Conservation (phyloP, 176 grass and related monocot species). For the Metroxylon sagu region DNA sequence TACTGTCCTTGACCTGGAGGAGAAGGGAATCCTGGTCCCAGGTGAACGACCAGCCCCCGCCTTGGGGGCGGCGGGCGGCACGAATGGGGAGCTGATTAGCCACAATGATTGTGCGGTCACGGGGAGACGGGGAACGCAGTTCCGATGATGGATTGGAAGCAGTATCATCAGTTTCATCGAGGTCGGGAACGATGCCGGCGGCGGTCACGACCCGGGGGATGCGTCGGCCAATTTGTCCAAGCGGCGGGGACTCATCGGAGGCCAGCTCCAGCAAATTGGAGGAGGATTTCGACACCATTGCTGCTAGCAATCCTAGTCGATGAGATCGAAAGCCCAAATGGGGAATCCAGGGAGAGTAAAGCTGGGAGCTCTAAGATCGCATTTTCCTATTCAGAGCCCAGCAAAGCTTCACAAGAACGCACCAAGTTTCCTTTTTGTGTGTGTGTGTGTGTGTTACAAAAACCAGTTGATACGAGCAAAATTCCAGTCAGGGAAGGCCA, state of each 20-base stretch:
- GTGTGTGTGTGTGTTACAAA: too few relatives aligned
- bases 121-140: slow-evolving; percentile 32
- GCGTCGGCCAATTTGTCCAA: slow-evolving; percentile 36
- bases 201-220: slow-evolving; percentile 77
- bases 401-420: too few relatives aligned
- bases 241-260: slow-evolving; percentile 36
- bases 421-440: too few relatives aligned
- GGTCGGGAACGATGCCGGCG: slow-evolving; percentile 75
- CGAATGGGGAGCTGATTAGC: slow-evolving; percentile 91
- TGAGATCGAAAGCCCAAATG: not conserved
- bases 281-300: slow-evolving; percentile 93
- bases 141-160: slow-evolving; percentile 29
- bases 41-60: slow-evolving; percentile 43
- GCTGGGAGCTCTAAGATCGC: not conserved
- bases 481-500: too few relatives aligned
- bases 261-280: slow-evolving; percentile 84
- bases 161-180: slow-evolving; percentile 51
- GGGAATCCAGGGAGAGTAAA: not conserved
- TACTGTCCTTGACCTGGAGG: slow-evolving; percentile 68
- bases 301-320: not conserved
- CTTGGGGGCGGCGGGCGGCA: slow-evolving; percentile 15
- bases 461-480: too few relatives aligned
- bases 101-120: slow-evolving; percentile 80
- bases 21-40: slow-evolving; percentile 87
- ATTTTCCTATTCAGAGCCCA: not conserved